These are phyloP conservation scores for Penstemon eatonii DNA, from an alignment of 257 asterid genomes.

Conservation along the genomic window DNA sequence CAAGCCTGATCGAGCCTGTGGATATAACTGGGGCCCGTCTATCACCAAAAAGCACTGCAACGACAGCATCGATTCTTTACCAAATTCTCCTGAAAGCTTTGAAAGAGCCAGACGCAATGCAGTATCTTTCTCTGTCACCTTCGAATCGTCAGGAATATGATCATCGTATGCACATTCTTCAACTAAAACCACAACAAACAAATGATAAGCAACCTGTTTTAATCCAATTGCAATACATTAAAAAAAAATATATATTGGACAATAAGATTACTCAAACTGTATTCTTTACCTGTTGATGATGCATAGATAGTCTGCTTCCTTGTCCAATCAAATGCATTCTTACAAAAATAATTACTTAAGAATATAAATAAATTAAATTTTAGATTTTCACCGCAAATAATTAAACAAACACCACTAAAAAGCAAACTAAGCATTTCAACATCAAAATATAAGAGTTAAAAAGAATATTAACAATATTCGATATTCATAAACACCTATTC, in stretches of 20 bases:
- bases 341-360: slow-evolving; percentile 30
- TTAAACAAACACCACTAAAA: background rate
- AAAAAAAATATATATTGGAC: background rate
- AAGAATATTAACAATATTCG: background rate
- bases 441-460: background rate
- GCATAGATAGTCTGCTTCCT: slow-evolving; percentile 42
- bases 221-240: background rate
- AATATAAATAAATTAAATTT: background rate
- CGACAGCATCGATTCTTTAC: slow-evolving; percentile 82
- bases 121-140: slow-evolving; percentile 59
- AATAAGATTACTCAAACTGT: background rate
- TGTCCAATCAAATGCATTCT: slow-evolving; percentile 50
- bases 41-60: slow-evolving; percentile 80
- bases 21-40: slow-evolving; percentile 80
- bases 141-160: slow-evolving; percentile 55
- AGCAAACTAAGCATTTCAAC: background rate
- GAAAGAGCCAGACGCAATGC: slow-evolving; percentile 80
- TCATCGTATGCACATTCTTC: slow-evolving; percentile 66
- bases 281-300: slow-evolving; percentile 48
- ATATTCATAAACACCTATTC: background rate
- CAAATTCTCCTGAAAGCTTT: slow-evolving; percentile 65
- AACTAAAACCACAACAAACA: slow-evolving; percentile 32
- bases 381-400: background rate
- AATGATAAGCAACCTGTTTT: slow-evolving; percentile 12
- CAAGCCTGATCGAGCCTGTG: slow-evolving; percentile 87